phyloP scores from a whole-genome alignment of 2,329 filamentous ascomycete genomes.

The Fusarium solani-melongenae region DNA sequence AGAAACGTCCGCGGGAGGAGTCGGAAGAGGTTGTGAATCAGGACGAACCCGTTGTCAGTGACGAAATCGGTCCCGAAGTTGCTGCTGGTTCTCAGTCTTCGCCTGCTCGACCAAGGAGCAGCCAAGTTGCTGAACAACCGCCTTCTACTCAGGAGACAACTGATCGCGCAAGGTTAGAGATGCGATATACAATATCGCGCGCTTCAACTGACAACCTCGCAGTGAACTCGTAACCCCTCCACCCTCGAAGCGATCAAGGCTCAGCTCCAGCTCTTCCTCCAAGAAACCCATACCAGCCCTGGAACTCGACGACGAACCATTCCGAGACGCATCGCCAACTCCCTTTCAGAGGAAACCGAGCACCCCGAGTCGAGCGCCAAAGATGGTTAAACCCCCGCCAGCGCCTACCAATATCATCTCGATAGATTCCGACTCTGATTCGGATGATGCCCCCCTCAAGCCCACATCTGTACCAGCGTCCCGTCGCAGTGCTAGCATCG shows the following conservation, averaged over 20 bases:
- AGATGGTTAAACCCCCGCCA: constrained; percentile 5
- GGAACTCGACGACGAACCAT: constrained; percentile 24
- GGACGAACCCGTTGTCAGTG: background rate
- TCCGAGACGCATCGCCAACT: constrained; percentile 37
- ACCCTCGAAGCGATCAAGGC: constrained; percentile 52
- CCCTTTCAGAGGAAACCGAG: constrained; percentile 9
- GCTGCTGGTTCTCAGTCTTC: background rate
- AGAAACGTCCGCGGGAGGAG: constrained; percentile 39
- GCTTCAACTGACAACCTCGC: constrained; percentile 20
- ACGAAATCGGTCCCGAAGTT: background rate
- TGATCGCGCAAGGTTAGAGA: constrained; percentile 37
- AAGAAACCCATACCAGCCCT: constrained; percentile 25
- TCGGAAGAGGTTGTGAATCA: constrained; percentile 22
- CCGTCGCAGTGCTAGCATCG: constrained; percentile 17
- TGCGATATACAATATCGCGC: background rate
- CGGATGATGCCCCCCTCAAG: constrained; percentile 20
- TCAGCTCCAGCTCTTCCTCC: constrained; percentile 35
- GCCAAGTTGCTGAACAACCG: constrained; percentile 18
- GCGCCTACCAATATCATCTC: constrained; percentile 38
- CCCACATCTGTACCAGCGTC: background rate
- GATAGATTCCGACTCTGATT: constrained; percentile 49
- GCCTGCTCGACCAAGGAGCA: background rate
- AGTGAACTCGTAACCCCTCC: constrained; percentile 52
- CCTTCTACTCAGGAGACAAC: constrained; percentile 15
- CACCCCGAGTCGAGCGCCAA: constrained; percentile 18